A percentile compares a stretch with the other conserved stretches of the same genome.
These are phyloP conservation scores for Calonectria pteridis DNA, from an alignment of 2,329 filamentous ascomycete species.

Conservation along the genomic window DNA sequence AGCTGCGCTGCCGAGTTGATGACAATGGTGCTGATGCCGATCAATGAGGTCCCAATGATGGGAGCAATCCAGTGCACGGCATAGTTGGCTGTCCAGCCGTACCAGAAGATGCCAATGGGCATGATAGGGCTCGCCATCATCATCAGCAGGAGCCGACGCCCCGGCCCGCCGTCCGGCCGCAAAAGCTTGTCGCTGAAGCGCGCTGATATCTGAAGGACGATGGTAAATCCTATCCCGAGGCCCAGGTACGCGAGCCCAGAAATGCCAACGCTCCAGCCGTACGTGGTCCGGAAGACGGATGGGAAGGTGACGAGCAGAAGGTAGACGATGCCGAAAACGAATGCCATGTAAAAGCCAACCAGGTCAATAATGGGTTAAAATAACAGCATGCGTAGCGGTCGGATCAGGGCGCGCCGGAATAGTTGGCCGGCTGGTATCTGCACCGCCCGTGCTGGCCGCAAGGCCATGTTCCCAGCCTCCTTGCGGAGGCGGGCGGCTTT, in stretches of 20 bases:
- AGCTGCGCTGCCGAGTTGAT: slow-evolving; percentile 48
- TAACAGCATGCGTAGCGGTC: slow-evolving; percentile 62
- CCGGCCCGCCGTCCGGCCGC: slow-evolving; percentile 46
- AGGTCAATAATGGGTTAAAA: slow-evolving; percentile 67
- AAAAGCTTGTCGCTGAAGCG: slow-evolving; percentile 33
- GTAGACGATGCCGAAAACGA: slow-evolving; percentile 54
- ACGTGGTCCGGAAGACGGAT: slow-evolving; percentile 50
- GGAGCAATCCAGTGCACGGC: slow-evolving; percentile 69
- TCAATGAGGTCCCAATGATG: slow-evolving; percentile 60
- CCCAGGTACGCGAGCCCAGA: slow-evolving; percentile 59
- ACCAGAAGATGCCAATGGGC: slow-evolving; percentile 67
- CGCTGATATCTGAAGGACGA: slow-evolving; percentile 39
- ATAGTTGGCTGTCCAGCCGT: slow-evolving; percentile 69
- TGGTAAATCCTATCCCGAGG: slow-evolving; percentile 53
- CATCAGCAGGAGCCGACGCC: slow-evolving; percentile 66
- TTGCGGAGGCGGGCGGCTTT: slow-evolving; percentile 25
- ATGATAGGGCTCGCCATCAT: slow-evolving; percentile 66
- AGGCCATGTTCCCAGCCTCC: slow-evolving; percentile 31
- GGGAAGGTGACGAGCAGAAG: slow-evolving; percentile 50
- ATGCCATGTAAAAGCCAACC: slow-evolving; percentile 50
- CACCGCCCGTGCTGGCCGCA: slow-evolving; percentile 28
- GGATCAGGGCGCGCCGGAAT: slow-evolving; percentile 50
- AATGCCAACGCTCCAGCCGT: slow-evolving; percentile 45
- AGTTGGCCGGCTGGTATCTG: slow-evolving; percentile 27
- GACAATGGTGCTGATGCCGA: slow-evolving; percentile 58